phyloP scores from a whole-genome alignment of 2,329 filamentous ascomycete species.

The Fonsecaea multimorphosa region DNA sequence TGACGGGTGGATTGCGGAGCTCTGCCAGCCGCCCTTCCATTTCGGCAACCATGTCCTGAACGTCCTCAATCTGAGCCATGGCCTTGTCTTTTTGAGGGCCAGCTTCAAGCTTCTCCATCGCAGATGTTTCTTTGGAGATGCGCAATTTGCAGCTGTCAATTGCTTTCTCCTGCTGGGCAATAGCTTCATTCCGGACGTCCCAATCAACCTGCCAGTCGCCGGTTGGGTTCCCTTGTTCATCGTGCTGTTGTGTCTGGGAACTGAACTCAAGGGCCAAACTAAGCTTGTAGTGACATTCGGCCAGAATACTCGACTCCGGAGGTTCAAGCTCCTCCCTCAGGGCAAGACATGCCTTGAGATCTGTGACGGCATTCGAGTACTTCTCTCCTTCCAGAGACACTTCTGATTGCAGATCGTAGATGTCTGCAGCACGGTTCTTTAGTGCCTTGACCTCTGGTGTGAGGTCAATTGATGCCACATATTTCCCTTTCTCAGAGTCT shows the following conservation, averaged over 20 bases:
- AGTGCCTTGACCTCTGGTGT: constrained; percentile 60
- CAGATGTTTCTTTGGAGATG: constrained; percentile 59
- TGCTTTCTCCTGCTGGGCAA: constrained; percentile 64
- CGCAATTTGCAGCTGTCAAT: constrained; percentile 64
- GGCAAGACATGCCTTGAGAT: constrained; percentile 76
- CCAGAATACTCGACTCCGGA: constrained; percentile 80
- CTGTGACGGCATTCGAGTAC: constrained; percentile 84
- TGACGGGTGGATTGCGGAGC: constrained; percentile 61
- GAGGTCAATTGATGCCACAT: constrained; percentile 44
- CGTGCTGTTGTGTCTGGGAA: constrained; percentile 66
- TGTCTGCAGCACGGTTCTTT: constrained; percentile 88
- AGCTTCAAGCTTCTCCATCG: constrained; percentile 49
- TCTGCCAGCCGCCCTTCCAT: constrained; percentile 66
- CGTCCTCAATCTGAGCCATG: constrained; percentile 61
- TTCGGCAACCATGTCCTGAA: constrained; percentile 66
- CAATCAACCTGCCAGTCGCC: constrained; percentile 57
- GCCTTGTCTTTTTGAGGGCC: constrained; percentile 47
- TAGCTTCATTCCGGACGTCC: constrained; percentile 63
- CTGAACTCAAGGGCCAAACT: constrained; percentile 94
- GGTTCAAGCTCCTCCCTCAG: constrained; percentile 81
- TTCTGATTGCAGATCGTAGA: constrained; percentile 90
- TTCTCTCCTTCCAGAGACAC: constrained; percentile 97
- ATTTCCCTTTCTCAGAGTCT: constrained; percentile 52
- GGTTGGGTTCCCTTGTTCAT: constrained; percentile 51
- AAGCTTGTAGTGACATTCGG: constrained; percentile 95